phyloP scores from a whole-genome alignment of 495 filamentous ascomycete genomes.

The Tuber melanosporum region DNA sequence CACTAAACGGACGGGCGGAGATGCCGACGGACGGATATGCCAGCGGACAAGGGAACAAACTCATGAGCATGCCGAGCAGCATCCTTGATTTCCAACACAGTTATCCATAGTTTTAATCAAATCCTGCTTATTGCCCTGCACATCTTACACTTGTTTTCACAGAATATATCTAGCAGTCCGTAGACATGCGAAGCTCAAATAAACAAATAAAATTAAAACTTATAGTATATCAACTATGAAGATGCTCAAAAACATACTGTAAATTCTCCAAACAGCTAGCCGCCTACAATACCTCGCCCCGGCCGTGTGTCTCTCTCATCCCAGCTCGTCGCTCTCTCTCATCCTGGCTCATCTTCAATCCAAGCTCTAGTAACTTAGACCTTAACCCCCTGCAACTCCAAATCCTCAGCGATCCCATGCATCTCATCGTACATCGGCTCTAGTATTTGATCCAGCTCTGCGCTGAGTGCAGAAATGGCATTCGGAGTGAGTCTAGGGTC shows the following conservation, averaged over 20 bases:
- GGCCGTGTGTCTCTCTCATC: not conserved
- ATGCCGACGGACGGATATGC: no score
- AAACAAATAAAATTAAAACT: not conserved
- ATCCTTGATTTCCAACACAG: no score
- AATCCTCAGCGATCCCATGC: not conserved
- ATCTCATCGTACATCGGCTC: not conserved
- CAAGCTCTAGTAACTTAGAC: not conserved
- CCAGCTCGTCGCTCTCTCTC: not conserved
- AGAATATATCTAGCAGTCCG: not conserved
- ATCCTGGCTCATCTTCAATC: no score
- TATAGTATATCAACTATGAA: not conserved
- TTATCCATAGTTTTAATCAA: not conserved
- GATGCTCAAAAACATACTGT: no score
- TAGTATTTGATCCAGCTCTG: not conserved
- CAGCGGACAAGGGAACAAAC: no score
- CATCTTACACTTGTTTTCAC: not conserved
- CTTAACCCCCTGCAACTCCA: not conserved
- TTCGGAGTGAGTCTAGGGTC: no score
- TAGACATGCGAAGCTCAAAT: not conserved
- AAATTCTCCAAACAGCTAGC: not conserved
- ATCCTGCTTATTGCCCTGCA: not conserved
- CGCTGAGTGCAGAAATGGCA: not conserved
- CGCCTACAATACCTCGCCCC: no score
- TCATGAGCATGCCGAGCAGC: no score
- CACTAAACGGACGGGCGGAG: no score